Base-by-base conservation (phyloP, 2,329 filamentous ascomycete genomes). In the Bipolaris cookei region DNA sequence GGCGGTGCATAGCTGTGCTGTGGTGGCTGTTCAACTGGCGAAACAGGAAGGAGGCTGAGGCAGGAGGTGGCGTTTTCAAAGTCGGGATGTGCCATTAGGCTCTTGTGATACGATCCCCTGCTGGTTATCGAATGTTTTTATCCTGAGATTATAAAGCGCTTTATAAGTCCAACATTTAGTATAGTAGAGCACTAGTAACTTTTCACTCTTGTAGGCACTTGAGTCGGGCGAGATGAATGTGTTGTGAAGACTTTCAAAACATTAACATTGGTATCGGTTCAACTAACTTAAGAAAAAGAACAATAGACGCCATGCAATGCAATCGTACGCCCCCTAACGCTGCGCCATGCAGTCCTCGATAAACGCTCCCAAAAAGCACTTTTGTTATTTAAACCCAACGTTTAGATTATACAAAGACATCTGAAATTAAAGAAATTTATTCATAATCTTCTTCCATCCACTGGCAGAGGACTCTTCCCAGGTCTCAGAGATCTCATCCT, bases 391-490 rank as follows among this genome's bases (percentile, higher is more conserved):
- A 49, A 41, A 35, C 34, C 41, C 42, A 45, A 42, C 47, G 49
- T 43, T 21, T 39, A n/a, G n/a, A 7, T n/a, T 32, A 46, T 45
- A 32, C 37, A 11, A 20, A 44, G n/a, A 23, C 25, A 30, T 18
- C 4, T 23, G 18, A 20, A 16, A 32, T 23, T 62, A 69, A 44
- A 66, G 65, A 39, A 74, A 41, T 46, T 66, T 64, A 61, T 65
- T 69, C 34, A 69, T 23, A 16, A 67, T 46, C 59, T 72, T 74
- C 64, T 68, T 72, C 73, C 73, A 75, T 39, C 61, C 56, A 28
- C 66, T 71, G 20, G 70, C 59, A 4, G 69, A 62, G 47, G 62
- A 67, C 49, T 76, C 74, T 52, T 76, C 73, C 73, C 71, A 75
- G 1, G 61, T 71, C 43, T 75, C 70, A 5, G 67, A 48, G 2